These are phyloP conservation scores for Diversispora eburnea DNA, from an alignment of 192 early-diverging fungal genomes.

Conservation along the genomic window DNA sequence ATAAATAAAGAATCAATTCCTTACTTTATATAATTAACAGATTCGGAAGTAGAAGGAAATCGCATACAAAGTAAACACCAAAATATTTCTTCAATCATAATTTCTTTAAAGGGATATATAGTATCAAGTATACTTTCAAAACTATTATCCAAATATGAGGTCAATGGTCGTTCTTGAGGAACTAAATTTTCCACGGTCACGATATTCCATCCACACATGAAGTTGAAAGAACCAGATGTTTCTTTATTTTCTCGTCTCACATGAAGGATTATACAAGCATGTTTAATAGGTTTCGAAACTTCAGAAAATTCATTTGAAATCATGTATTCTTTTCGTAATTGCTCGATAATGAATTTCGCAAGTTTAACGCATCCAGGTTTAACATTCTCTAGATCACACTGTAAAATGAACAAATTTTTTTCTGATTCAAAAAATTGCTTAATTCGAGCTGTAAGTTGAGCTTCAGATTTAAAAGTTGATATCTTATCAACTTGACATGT, in stretches of 20 bases:
- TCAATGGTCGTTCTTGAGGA: slow-evolving; percentile 1
- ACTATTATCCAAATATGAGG: slow-evolving; percentile 4
- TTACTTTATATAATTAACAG: slow-evolving; percentile 20
- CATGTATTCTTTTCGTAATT: slow-evolving; percentile 17
- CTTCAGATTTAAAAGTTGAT: slow-evolving; percentile 20
- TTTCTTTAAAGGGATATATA: slow-evolving; percentile 21
- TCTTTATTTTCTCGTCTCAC: neutral
- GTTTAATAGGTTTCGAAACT: neutral
- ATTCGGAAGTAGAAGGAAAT: slow-evolving; percentile 14
- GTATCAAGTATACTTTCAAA: neutral
- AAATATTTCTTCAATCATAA: slow-evolving; percentile 11
- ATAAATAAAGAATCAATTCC: neutral
- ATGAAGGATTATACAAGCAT: slow-evolving; percentile 30
- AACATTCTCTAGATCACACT: slow-evolving; percentile 16
- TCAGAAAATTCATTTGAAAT: neutral
- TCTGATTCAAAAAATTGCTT: slow-evolving; percentile 25
- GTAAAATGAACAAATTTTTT: slow-evolving; percentile 16
- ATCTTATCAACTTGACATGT: slow-evolving; percentile 24
- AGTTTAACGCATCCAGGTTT: slow-evolving; percentile 19
- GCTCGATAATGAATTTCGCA: slow-evolving; percentile 25
- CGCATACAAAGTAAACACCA: slow-evolving; percentile 30
- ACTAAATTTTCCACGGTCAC: slow-evolving; percentile 17
- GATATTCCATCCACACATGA: slow-evolving; percentile 24
- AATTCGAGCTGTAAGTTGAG: slow-evolving; percentile 7
- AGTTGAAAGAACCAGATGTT: slow-evolving; percentile 9